Evolutionary conservation across 768 basidiomycete species (phyloP), one percentile per base, ranked within the genome.

Genomic region (Tricholoma matsutake): DNA sequence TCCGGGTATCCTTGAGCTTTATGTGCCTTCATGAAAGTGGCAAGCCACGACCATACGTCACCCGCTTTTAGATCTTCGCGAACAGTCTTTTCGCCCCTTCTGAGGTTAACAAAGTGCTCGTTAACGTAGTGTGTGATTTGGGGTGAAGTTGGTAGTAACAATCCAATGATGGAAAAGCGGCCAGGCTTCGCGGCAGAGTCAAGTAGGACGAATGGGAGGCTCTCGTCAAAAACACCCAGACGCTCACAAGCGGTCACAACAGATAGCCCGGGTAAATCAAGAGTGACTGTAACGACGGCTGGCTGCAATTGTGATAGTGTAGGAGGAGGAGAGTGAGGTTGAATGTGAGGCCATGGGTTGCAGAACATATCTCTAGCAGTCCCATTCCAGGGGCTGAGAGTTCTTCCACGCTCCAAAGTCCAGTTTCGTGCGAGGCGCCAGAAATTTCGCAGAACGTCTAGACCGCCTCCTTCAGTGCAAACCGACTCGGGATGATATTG

Each of bases 401-500:
- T 57, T 57, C 86, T 77, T 52, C 75, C 76, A 18, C 64, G 70
- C 10, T 70, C 65, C 35, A 65, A 68, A 3, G 79, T 75, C 89
- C 91, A 93, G 7, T 72, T 71, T 55, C 80, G 77, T 18, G 89
- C 86, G 18, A 91, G 76, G 22, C 72, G 71, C 89, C 89, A 93
- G 69, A 93, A 93, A 71, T 92, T 94, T 20, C 71, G 72, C 59
- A 93, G 63, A 14, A 92, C 83, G 59, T 86, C 81, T n/a, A 81
- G 67, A 1, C 91, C 91, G 6, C 88, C 89, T 2, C 81, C 83
- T 45, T 78, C 75, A 2, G 91, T 94, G 65, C 88, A 81, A 3
- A 89, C 83, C 4, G 92, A 94, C 69, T 94, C 92, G 6, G 92
- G 92, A 69, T 94, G 92, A 70, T 94, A 94, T 68, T 94, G 92